Conservation (phyloP, 1,284 basidiomycete genomes). For the Moniliophthora roreri region DNA sequence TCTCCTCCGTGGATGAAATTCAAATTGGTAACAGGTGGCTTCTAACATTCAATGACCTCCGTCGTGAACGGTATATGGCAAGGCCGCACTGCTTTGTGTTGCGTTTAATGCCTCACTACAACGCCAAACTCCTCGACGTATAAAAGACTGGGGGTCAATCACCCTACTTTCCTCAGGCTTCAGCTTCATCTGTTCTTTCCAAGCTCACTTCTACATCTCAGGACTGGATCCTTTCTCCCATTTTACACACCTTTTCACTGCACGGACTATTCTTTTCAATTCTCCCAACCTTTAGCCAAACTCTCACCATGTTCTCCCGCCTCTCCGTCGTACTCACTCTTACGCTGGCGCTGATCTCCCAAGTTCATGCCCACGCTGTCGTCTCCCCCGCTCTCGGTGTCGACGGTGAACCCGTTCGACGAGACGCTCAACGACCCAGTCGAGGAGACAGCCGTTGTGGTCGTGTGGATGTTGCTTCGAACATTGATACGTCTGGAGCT, state of each 20-base stretch:
- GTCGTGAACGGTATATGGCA: too few relatives aligned
- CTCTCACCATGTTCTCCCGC: constrained; percentile 2
- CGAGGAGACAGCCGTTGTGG: constrained; percentile 18
- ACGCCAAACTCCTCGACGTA: neutral
- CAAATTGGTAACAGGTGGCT: too few relatives aligned
- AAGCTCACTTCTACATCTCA: neutral
- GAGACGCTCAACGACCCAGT: constrained; percentile 22
- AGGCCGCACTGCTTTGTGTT: too few relatives aligned
- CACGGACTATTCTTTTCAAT: neutral
- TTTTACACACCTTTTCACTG: neutral
- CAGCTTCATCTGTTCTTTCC: neutral
- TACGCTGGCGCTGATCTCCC: neutral
- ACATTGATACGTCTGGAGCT: constrained; percentile 22
- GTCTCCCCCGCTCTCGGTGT: constrained; percentile 21
- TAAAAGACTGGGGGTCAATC: neutral
- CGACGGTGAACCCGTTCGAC: constrained; percentile 17
- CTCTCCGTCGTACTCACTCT: neutral
- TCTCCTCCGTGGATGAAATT: too few relatives aligned
- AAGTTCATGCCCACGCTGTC: constrained; percentile 1
- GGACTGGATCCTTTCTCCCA: neutral
- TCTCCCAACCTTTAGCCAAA: neutral
- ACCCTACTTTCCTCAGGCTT: neutral
- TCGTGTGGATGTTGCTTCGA: constrained; percentile 18
- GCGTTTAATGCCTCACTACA: too few relatives aligned
- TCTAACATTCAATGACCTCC: too few relatives aligned